Base-by-base conservation (phyloP, 176 grass and related monocot species). In the Zea luxurians region DNA sequence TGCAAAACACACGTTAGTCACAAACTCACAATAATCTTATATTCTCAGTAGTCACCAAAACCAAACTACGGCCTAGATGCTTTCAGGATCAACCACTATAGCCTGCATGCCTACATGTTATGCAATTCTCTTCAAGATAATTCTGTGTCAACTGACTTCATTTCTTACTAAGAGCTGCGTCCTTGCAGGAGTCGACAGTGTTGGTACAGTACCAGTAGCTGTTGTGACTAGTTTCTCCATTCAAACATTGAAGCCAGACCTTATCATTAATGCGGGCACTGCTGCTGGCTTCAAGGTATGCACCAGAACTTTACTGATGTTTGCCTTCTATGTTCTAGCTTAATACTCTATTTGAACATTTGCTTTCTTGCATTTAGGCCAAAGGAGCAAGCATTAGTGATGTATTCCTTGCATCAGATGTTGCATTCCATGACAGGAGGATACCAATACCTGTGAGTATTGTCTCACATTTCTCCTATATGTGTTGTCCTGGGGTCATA, bases 371-470 rank as follows among this genome's bases (percentile, higher is more conserved):
- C 53, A 0, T 78, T 71, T 77, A 99, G 96, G 90, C 86, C 45
- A 99, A 87, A 89, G 96, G 92, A 75, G 92, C 96, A 87, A 68
- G 77, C n/a, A 67, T 99, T 78, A 86, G 85, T 50, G 96, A 99
- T 86, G 86, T 99, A 46, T 99, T 83, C 82, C 54, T 99, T 73
- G 90, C 81, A 5, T 92, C 96, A 7, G 87, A 88, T 80, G 92
- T 91, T 81, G 89, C 96, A 66, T 99, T 99, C 76, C 96, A 99
- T 75, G 96, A 99, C 70, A 92, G 96, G 84, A 94, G 96, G 82
- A 99, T 99, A 89, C 96, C 90, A 20, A 95, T 99, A 80, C 96
- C 96, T 52, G 96, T 95, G 66, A 98, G 91, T 94, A 61, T 68
- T 47, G 11, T 62, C 10, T 52, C 10, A 72, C 8, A 6, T 43